Conservation (phyloP, 2,329 filamentous ascomycete species). For the Pestalotiopsis sp. region DNA sequence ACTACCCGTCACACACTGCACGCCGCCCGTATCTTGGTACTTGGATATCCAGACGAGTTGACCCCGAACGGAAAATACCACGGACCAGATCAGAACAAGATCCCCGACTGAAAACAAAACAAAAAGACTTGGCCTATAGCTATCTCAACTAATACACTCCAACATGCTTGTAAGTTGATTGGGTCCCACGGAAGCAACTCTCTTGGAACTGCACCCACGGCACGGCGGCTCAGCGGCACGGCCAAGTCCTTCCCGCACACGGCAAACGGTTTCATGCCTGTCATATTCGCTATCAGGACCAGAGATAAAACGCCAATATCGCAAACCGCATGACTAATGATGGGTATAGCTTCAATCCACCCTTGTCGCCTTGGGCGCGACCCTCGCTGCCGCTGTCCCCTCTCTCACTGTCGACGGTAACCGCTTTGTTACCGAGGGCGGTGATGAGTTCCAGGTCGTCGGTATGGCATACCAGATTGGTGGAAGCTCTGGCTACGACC, state of each 20-base stretch:
- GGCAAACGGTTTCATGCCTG: background rate
- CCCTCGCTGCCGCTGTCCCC: slow-evolving; percentile 58
- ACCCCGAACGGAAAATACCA: slow-evolving; percentile 8
- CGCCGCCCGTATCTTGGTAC: background rate
- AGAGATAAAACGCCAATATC: background rate
- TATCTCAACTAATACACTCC: slow-evolving; percentile 6
- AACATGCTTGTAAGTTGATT: slow-evolving; percentile 13
- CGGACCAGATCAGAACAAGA: background rate
- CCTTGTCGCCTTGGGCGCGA: slow-evolving; percentile 56
- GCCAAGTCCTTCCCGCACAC: background rate
- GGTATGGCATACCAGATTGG: slow-evolving; percentile 73
- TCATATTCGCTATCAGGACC: background rate
- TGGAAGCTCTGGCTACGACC: slow-evolving; percentile 65
- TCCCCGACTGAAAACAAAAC: background rate
- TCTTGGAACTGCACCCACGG: background rate
- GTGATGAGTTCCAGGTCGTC: slow-evolving; percentile 66
- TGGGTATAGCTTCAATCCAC: slow-evolving; percentile 41
- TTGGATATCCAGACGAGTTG: slow-evolving; percentile 6
- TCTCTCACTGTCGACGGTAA: slow-evolving; percentile 59
- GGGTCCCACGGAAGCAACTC: background rate
- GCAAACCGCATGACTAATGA: background rate
- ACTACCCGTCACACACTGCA: background rate
- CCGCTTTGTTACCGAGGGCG: slow-evolving; percentile 61
- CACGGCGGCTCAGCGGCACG: background rate
- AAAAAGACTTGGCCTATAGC: background rate